Evolutionary conservation across 2,329 filamentous ascomycete species (phyloP).

Genomic region (Arthroderma uncinatum): DNA sequence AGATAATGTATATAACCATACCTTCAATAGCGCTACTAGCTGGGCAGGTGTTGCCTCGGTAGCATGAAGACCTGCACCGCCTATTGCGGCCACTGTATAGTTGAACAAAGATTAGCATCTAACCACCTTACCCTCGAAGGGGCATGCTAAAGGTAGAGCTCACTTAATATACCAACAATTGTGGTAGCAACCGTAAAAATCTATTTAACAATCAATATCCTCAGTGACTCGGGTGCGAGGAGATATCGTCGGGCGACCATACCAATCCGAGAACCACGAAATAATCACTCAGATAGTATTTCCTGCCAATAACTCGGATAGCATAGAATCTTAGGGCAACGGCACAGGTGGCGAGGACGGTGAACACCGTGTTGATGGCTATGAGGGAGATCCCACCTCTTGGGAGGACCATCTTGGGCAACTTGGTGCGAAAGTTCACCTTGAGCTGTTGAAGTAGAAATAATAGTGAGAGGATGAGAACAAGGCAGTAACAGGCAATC

Average conservation of each 20-base stretch:
- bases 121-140: background rate
- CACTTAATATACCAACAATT: background rate
- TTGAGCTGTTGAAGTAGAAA: background rate
- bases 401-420: background rate
- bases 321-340: slow-evolving; percentile 5
- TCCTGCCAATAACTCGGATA: background rate
- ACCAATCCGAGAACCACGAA: background rate
- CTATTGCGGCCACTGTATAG: background rate
- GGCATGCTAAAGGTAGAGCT: background rate
- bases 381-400: background rate
- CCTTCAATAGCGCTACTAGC: slow-evolving; percentile 7
- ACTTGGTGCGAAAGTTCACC: background rate
- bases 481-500: background rate
- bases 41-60: background rate
- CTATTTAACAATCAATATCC: background rate
- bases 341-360: background rate
- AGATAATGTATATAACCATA: background rate
- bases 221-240: too few species aligned
- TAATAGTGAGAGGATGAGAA: background rate
- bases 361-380: background rate
- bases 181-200: background rate
- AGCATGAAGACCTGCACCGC: slow-evolving; percentile 2
- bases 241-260: background rate
- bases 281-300: slow-evolving; percentile 1
- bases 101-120: background rate